These are phyloP conservation scores for Clarkia xantiana DNA, from an alignment of 345 rosid genomes.

Conservation along the genomic window DNA sequence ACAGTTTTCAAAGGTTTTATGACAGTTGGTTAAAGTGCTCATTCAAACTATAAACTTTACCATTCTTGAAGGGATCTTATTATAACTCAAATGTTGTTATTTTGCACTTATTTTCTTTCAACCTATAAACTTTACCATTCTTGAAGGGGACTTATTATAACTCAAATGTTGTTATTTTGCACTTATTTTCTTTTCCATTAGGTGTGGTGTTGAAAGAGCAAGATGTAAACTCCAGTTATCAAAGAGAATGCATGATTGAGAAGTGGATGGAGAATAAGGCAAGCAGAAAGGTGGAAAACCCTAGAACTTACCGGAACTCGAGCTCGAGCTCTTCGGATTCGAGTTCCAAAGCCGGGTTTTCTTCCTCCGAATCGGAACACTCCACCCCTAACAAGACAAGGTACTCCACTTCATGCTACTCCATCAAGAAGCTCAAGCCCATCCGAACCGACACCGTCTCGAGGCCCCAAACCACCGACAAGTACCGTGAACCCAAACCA, in stretches of 20 bases:
- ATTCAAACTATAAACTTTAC: neutral
- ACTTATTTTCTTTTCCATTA: neutral
- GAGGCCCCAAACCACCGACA: neutral
- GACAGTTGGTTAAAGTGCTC: too few relatives aligned
- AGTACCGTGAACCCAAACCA: neutral
- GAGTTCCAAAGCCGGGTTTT: slow-evolving; percentile 46
- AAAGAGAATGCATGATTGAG: slow-evolving; percentile 23
- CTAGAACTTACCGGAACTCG: slow-evolving; percentile 21
- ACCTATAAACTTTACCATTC: neutral
- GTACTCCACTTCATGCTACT: slow-evolving; percentile 13
- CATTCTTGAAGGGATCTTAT: neutral
- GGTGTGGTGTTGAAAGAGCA: slow-evolving; percentile 2
- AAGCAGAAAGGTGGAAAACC: slow-evolving; percentile 10
- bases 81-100: neutral
- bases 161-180: neutral
- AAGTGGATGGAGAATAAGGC: slow-evolving; percentile 39
- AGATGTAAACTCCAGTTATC: slow-evolving; percentile 5
- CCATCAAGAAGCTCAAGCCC: slow-evolving; percentile 35
- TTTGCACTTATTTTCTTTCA: neutral
- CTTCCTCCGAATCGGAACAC: slow-evolving; percentile 69
- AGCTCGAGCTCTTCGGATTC: slow-evolving; percentile 68
- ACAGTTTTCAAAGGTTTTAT: too few relatives aligned
- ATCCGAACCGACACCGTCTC: slow-evolving; percentile 27
- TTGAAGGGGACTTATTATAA: neutral
- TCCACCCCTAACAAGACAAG: slow-evolving; percentile 13